Evolutionary conservation across 768 basidiomycete genomes (phyloP).

Genomic region (Amanita subjunquillea): DNA sequence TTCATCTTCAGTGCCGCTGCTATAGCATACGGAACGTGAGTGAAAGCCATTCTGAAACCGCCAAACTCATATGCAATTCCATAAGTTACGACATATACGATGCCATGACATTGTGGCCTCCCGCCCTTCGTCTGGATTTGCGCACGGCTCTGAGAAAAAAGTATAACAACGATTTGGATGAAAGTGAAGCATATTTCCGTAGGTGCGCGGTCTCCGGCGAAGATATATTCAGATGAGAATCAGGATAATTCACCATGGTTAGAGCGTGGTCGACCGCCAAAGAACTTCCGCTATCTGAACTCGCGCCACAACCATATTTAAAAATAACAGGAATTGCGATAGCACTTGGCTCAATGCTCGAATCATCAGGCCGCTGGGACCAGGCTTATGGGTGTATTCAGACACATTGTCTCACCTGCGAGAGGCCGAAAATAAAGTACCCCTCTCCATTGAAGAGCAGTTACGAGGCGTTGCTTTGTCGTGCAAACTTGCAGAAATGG

Average conservation of each 20-base stretch:
- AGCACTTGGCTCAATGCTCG: conserved; percentile 46
- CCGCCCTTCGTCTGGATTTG: conserved; percentile 50
- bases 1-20: conserved; percentile 20
- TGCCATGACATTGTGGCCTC: conserved; percentile 57
- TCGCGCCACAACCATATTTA: conserved; percentile 41
- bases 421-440: conserved; percentile 11
- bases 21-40: conserved; percentile 25
- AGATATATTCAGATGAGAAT: background rate
- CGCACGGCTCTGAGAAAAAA: conserved; percentile 57
- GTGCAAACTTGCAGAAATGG: conserved; percentile 31
- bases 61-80: conserved; percentile 3
- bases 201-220: conserved; percentile 31
- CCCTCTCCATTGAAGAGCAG: conserved; percentile 18
- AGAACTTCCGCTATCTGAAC: conserved; percentile 26
- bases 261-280: conserved; percentile 52
- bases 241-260: conserved; percentile 3
- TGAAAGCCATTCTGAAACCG: conserved; percentile 5
- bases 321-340: conserved; percentile 63
- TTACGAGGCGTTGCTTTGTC: conserved; percentile 29
- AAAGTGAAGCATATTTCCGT: conserved; percentile 41
- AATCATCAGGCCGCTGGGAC: conserved; percentile 25
- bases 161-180: conserved; percentile 39
- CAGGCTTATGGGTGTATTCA: conserved; percentile 28
- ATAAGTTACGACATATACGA: conserved; percentile 45
- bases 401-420: conserved; percentile 25